These are phyloP conservation scores for Gremmenia infestans DNA, from an alignment of 2,329 filamentous ascomycete species.

Conservation along the genomic window DNA sequence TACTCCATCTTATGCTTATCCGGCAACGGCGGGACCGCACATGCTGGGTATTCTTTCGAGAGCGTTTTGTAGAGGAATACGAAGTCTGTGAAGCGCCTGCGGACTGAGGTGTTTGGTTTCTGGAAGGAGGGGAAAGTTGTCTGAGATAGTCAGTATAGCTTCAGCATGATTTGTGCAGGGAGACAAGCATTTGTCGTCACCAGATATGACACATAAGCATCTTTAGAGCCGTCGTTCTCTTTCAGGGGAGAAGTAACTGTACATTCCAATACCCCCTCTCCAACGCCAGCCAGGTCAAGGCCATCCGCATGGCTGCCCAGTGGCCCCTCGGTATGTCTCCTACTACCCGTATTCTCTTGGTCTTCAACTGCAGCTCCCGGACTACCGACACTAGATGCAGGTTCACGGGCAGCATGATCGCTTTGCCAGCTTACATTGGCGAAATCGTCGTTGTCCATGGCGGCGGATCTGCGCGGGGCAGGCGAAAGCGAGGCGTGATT, in stretches of 20 bases:
- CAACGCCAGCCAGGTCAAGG: conserved; percentile 56
- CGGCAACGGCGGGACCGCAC: conserved; percentile 87
- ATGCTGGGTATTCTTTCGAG: conserved; percentile 80
- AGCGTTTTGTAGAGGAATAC: conserved; percentile 93
- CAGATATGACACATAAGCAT: conserved; percentile 92
- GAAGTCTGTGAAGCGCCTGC: conserved; percentile 95
- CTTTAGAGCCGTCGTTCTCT: conserved; percentile 94
- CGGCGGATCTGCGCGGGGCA: conserved; percentile 22
- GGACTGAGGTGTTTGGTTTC: conserved; percentile 70
- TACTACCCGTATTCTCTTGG: conserved; percentile 13
- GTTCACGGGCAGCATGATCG: conserved; percentile 50
- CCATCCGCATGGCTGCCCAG: conserved; percentile 32
- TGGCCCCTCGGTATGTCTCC: conserved; percentile 23
- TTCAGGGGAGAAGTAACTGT: conserved; percentile 79
- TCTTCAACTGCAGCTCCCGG: conserved; percentile 36
- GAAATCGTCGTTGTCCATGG: conserved; percentile 58
- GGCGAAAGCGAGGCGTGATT: conserved; percentile 1
- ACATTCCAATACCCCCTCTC: conserved; percentile 75
- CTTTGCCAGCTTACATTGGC: conserved; percentile 72
- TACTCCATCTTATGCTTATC: conserved; percentile 99
- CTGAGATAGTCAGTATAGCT: conserved; percentile 41
- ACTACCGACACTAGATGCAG: conserved; percentile 37
- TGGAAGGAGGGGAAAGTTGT: conserved; percentile 94
- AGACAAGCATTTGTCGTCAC: conserved; percentile 77
- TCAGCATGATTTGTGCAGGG: not conserved